These are phyloP conservation scores for Hsuehochloa calcarea DNA, from an alignment of 176 grass and related monocot species.

Conservation along the genomic window DNA sequence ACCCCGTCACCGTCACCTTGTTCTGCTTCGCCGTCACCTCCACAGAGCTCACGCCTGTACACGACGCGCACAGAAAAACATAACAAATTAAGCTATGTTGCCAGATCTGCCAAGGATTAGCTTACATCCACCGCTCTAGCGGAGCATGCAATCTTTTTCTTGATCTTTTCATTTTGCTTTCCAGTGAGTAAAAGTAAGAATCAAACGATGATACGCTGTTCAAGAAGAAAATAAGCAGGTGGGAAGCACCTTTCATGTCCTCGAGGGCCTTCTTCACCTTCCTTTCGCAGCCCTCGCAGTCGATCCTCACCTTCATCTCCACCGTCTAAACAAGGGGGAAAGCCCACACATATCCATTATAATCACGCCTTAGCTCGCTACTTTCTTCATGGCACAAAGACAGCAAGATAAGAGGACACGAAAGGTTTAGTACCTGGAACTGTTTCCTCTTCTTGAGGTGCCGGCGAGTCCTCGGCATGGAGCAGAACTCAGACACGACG, in stretches of 20 bases:
- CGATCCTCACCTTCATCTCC: conserved; percentile 92
- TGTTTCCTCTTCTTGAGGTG: conserved; percentile 51
- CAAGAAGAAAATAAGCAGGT: not conserved
- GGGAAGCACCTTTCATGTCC: conserved; percentile 54
- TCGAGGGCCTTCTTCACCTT: conserved; percentile 69
- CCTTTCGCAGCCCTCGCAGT: conserved; percentile 93
- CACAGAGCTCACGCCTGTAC: conserved; percentile 55
- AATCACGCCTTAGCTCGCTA: not conserved
- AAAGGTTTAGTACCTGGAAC: conserved; percentile 39
- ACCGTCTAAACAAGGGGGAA: conserved; percentile 49
- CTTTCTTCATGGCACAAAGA: not conserved
- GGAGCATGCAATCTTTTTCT: not conserved
- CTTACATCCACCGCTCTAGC: not conserved
- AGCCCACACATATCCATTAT: not conserved
- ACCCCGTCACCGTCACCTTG: conserved; percentile 77
- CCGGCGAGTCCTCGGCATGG: conserved; percentile 33
- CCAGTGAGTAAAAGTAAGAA: not conserved
- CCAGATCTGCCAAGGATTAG: not conserved
- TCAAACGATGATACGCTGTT: not conserved
- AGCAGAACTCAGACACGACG: conserved; percentile 49
- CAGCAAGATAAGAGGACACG: not conserved
- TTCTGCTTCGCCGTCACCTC: conserved; percentile 61
- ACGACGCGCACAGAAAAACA: not conserved
- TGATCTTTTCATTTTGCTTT: not conserved
- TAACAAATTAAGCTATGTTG: not conserved